Base-by-base conservation (phyloP, 129 eudicot genomes). In the Glebionis coronaria region DNA sequence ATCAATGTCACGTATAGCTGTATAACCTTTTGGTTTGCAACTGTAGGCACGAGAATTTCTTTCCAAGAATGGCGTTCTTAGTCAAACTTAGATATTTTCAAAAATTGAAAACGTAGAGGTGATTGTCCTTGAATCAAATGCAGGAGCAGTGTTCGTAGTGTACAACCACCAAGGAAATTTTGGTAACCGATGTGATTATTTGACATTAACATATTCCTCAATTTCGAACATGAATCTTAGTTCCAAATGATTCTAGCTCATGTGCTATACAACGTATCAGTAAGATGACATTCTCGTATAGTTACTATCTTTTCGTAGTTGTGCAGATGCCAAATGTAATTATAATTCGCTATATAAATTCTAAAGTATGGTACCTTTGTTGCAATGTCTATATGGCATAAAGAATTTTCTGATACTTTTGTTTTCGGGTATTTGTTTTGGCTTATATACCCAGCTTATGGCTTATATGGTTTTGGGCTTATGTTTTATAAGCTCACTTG, bases 81-180 rank as follows among this genome's bases (percentile, higher is more conserved):
- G n/a, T n/a, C n/a, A n/a, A n/a, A n/a, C n/a, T n/a, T n/a, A n/a
- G n/a, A n/a, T n/a, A n/a, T n/a, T n/a, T n/a, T n/a, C n/a, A n/a
- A n/a, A n/a, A n/a, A n/a, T n/a, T n/a, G n/a, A n/a, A n/a, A n/a
- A n/a, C n/a, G n/a, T n/a, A n/a, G n/a, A n/a, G n/a, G n/a, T n/a
- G n/a, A n/a, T n/a, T n/a, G n/a, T n/a, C n/a, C n/a, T n/a, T n/a
- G n/a, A n/a, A n/a, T n/a, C n/a, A n/a, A 31, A 29, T 82, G 80
- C 77, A 74, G 81, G 84, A 75, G 76, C 72, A 73, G 70, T 51
- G 76, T 71, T 69, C 79, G 72, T 16, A 82, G 71, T 76, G 78
- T 74, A 82, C 78, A 80, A 55, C 76, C 71, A 73, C 23, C 23
- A 12, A 56, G 63, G 72, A 66, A 56, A 21, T 44, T 71, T 76